Evolutionary conservation across 495 filamentous ascomycete species (phyloP), one percentile per base, ranked within the genome.

Genomic region (Venustampulla echinocandica): DNA sequence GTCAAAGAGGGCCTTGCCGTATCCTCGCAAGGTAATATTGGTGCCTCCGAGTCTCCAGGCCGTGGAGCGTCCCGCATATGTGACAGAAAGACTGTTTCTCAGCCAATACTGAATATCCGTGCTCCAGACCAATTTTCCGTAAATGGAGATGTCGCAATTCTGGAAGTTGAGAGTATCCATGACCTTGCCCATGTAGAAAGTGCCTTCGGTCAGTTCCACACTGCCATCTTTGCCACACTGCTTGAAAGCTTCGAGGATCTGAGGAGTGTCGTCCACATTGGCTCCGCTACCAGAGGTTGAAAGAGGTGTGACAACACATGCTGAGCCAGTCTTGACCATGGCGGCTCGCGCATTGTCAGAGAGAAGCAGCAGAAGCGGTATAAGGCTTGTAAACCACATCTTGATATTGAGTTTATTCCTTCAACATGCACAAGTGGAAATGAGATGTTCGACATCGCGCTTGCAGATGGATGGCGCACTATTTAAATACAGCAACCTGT

Each of bases 101-200:
- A 68, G 61, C 70, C 70, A 71, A 50, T 73, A 73, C 7, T 50
- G 24, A 9, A 71, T 63, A 42, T 73, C 61, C 6, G 59, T 66
- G 39, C 63, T 66, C 55, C 64, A 73, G 15, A 53, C 19, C 11
- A 57, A 41, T 10, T 27, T 57, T n/a, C 70, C 70, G 17, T 59
- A 45, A 7, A 70, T 39, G 9, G 57, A 53, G 10, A 70, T 63
- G 5, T 67, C 60, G 33, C 61, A 65, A 37, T 70, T 64, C 10
- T 53, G 35, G 15, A 74, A 50, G 18, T 59, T 60, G 13, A 66
- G 67, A 0, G 61, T 71, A 42, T 70, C 67, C 57, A 72, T 56
- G 0, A 68, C 61, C 1, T 60, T 58, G 35, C 66, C 64, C 45
- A 72, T 56, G 40, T 66, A 47, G 41, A 65, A 69, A 0, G 56